Evolutionary conservation across 495 filamentous ascomycete genomes (phyloP), one percentile per base, ranked within the genome.

Genomic region (Tuber brumale): DNA sequence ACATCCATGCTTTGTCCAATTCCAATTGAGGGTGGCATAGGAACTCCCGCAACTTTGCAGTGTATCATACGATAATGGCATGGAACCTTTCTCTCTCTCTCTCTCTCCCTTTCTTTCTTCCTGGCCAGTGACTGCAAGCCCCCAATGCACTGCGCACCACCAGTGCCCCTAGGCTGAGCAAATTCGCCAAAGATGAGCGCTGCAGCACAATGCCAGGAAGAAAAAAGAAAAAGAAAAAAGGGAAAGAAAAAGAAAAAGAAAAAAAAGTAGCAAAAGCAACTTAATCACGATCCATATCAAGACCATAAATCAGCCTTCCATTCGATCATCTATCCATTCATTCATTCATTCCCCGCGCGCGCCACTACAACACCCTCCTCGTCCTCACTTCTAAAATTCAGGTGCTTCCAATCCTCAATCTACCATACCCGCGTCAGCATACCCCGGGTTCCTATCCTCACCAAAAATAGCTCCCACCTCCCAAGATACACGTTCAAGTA

Each of bases 331-430:
- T 23, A 57, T 57, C n/a, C 48, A 57, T n/a, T 27, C 51, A 61
- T 61, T 66, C 57, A 51, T 23, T 44, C 16, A 1, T 3, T 44
- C 48, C 21, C 66, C 31, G 27, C 51, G 45, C n/a, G 46, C 35
- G 51, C 41, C 71, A 61, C 70, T 16, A 48, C 48, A 45, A 35
- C 57, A 23, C 21, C 71, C 35, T 61, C 74, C 23, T 72, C 72
- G 42, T 86, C 86, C 3, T 82, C 84, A 48, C 81, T 80, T 31
- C 83, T 85, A 74, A 88, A 88, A 83, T 92, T 93, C 16, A 95
- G 84, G 83, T 93, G 89, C 78, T 93, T 93, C 93, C 93, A 95
- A 83, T 95, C 93, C 85, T 95, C 93, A 66, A 83, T 83, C 81
- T 82, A 51, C 21, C 21, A 41, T 1, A 35, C 57, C 57, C 57